These are phyloP conservation scores for Terana coerulea DNA, from an alignment of 768 basidiomycete genomes.

Conservation along the genomic window DNA sequence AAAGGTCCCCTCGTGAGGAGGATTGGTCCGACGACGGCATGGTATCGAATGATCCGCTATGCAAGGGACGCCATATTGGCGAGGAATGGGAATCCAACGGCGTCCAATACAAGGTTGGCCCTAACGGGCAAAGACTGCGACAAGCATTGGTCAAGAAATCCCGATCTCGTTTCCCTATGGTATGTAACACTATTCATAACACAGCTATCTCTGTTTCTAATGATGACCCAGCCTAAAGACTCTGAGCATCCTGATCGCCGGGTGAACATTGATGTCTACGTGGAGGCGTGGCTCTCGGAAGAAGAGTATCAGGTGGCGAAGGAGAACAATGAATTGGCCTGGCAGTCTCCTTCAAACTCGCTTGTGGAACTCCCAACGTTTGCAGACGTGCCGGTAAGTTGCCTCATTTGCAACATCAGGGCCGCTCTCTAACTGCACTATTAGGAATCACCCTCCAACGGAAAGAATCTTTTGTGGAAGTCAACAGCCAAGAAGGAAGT, in stretches of 20 bases:
- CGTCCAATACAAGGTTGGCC: constrained; percentile 65
- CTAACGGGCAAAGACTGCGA: constrained; percentile 64
- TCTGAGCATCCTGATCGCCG: constrained; percentile 74
- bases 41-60: constrained; percentile 46
- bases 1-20: constrained; percentile 35
- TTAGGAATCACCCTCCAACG: constrained; percentile 37
- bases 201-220: not conserved
- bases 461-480: constrained; percentile 72
- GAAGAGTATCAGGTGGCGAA: constrained; percentile 68
- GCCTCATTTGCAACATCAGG: not conserved
- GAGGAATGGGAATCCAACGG: constrained; percentile 78
- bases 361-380: constrained; percentile 41
- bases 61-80: constrained; percentile 57
- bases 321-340: constrained; percentile 53
- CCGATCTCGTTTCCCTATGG: constrained; percentile 70
- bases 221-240: constrained; percentile 57
- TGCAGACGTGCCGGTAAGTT: constrained; percentile 31
- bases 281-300: constrained; percentile 79
- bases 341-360: constrained; percentile 46
- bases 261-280: constrained; percentile 63
- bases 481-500: constrained; percentile 39
- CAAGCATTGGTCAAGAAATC: constrained; percentile 70
- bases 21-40: constrained; percentile 47
- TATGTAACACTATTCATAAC: constrained; percentile 28
- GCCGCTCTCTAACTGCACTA: not conserved